A percentile compares a stretch with the other conserved stretches of the same genome.
Evolutionary conservation across 73 alveolate genomes (phyloP).

Genomic region (Symbiodinium natans): DNA sequence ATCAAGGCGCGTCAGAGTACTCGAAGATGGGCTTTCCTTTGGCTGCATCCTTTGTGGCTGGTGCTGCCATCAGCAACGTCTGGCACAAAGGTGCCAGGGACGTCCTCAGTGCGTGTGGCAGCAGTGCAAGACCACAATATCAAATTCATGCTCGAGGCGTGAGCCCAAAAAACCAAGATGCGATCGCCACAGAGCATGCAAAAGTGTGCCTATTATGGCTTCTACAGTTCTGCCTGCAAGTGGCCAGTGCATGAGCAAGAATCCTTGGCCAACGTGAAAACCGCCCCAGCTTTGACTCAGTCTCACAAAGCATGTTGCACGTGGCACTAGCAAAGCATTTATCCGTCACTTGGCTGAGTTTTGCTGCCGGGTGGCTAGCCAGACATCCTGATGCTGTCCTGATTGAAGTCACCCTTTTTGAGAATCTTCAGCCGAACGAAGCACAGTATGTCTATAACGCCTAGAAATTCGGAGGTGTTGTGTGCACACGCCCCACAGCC

Average conservation of each 20-base stretch:
- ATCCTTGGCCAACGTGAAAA: neutral
- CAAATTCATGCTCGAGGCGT: too few relatives aligned
- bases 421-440: too few relatives aligned
- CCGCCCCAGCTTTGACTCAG: neutral
- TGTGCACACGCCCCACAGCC: too few relatives aligned
- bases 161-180: too few relatives aligned
- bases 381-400: neutral
- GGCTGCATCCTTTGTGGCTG: constrained; percentile 41
- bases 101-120: neutral
- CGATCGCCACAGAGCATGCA: neutral
- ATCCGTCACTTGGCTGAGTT: too few relatives aligned
- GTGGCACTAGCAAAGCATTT: neutral
- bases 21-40: constrained; percentile 86
- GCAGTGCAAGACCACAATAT: neutral
- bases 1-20: constrained; percentile 62
- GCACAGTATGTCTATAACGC: too few relatives aligned
- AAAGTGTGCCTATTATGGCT: too few relatives aligned
- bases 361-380: neutral
- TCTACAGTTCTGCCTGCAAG: neutral
- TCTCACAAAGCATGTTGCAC: neutral
- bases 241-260: neutral
- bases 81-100: constrained; percentile 41
- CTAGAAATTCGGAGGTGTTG: too few relatives aligned
- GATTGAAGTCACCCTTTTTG: neutral
- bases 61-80: constrained; percentile 70